A percentile compares a stretch with the other conserved stretches of the same genome.
Conservation (phyloP, 768 basidiomycete species). For the Trametes punicea region DNA sequence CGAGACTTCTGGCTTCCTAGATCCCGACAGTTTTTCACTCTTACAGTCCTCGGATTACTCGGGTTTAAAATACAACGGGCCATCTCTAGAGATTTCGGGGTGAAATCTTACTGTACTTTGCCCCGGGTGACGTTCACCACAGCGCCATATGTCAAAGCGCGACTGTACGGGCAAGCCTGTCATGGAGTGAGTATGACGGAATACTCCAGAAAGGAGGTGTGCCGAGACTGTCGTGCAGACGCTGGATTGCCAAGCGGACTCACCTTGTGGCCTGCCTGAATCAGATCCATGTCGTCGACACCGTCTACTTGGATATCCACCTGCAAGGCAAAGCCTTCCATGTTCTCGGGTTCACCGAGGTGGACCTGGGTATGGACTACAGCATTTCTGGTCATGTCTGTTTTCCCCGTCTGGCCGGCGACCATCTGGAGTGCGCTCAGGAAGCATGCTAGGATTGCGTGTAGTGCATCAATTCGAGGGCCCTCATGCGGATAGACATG, state of each 20-base stretch:
- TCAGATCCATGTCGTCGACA: conserved; percentile 58
- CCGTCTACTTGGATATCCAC: conserved; percentile 73
- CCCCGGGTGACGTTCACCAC: conserved; percentile 51
- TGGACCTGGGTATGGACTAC: conserved; percentile 60
- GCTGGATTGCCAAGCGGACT: conserved; percentile 6
- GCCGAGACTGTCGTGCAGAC: neutral
- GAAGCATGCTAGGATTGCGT: conserved; percentile 52
- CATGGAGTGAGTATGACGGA: neutral
- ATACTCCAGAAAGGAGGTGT: neutral
- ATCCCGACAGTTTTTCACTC: neutral
- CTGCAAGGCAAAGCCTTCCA: conserved; percentile 60
- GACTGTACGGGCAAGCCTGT: conserved; percentile 68
- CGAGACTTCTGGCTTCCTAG: neutral
- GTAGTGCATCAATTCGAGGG: neutral
- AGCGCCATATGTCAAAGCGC: conserved; percentile 55
- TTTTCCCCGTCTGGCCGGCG: conserved; percentile 52
- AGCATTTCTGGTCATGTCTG: conserved; percentile 52
- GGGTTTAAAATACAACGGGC: neutral
- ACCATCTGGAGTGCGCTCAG: conserved; percentile 65
- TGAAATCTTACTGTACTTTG: conserved; percentile 33
- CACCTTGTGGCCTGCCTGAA: conserved; percentile 70
- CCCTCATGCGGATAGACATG: neutral
- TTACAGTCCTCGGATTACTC: neutral
- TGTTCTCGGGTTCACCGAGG: conserved; percentile 56
- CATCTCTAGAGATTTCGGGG: neutral